Evolutionary conservation across 2,329 filamentous ascomycete genomes (phyloP).

Genomic region (Colletotrichum cereale): DNA sequence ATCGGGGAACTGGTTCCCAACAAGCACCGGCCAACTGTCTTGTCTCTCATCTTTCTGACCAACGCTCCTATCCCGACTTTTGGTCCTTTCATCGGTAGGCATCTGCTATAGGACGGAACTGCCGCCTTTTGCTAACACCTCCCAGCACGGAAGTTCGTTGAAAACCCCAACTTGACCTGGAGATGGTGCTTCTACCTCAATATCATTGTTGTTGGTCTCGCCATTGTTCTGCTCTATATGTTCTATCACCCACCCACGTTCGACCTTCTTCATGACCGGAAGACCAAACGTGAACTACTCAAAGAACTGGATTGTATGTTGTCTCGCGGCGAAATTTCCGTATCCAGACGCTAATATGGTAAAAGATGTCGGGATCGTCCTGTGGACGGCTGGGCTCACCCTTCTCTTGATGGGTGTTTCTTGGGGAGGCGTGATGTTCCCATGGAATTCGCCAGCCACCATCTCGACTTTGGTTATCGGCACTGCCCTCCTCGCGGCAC

Average conservation of each 20-base stretch:
- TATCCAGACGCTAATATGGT: background rate
- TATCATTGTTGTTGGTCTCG: constrained; percentile 51
- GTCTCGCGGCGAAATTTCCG: fast-evolving
- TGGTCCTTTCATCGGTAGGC: constrained; percentile 51
- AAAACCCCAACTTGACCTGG: constrained; percentile 52
- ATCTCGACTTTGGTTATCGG: constrained; percentile 55
- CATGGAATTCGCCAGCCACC: constrained; percentile 56
- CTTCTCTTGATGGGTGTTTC: constrained; percentile 61
- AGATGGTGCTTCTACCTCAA: constrained; percentile 58
- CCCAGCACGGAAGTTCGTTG: constrained; percentile 51
- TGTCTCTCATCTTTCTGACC: constrained; percentile 50
- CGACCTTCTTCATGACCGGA: constrained; percentile 53
- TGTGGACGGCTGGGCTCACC: constrained; percentile 59
- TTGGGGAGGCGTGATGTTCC: constrained; percentile 57
- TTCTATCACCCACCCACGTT: constrained; percentile 58
- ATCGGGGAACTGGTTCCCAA: constrained; percentile 58
- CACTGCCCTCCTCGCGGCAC: constrained; percentile 47
- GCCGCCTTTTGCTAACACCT: background rate
- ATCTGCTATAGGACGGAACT: fast-evolving
- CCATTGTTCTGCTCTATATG: constrained; percentile 51
- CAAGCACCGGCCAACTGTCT: constrained; percentile 53
- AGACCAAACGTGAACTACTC: constrained; percentile 51
- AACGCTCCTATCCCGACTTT: constrained; percentile 51
- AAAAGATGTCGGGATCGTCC: constrained; percentile 55
- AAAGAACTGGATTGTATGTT: constrained; percentile 52